Base-by-base conservation (phyloP, 192 early-diverging fungal genomes). In the Helicostylum pulchrum region DNA sequence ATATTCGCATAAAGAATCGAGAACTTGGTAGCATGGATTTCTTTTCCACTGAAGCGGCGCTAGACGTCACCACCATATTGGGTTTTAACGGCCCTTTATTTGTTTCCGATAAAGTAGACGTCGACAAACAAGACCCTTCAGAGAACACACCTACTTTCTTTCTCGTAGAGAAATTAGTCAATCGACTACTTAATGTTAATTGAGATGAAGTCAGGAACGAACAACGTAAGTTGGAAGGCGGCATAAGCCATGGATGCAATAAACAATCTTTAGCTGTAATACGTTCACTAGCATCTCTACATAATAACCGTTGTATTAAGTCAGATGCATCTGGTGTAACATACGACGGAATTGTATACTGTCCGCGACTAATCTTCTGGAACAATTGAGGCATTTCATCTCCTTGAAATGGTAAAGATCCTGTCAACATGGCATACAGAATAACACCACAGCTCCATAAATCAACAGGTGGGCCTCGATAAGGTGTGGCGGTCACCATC, bases 381-480 rank as follows among this genome's bases (percentile, higher is more conserved):
- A 87, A 89, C 47, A 89, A 59, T 15, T 78, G 67, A 7, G 81
- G 76, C 67, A 85, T 77, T 44, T 84, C 77, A 14, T 83, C 73
- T 8, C 75, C 70, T 65, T 87, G 78, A 51, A 86, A 87, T 12
- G 85, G 85, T 9, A 87, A 66, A 11, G 75, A 74, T 2, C 85
- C 85, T n/a, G 78, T 76, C 20, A 87, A 66, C 67, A 87, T 78
- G 20, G 80, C 78, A 48, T 77, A 87, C 4, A 87, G 67, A 51
- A 87, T 84, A 0, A 87, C 85, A 3, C 86, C 85, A 46, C 82
- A 55, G 42, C 77, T 79, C 84, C 84, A 86, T 17, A 86, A 75
- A 62, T 86, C 84, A 12, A 76, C 80, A 30, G 82, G 77, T 26
- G 84, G 82, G 8, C 85, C 85, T 43, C 66, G 73, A 34, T 87